Conservation (phyloP, 2,329 filamentous ascomycete species). For the Alternaria gansuensis region DNA sequence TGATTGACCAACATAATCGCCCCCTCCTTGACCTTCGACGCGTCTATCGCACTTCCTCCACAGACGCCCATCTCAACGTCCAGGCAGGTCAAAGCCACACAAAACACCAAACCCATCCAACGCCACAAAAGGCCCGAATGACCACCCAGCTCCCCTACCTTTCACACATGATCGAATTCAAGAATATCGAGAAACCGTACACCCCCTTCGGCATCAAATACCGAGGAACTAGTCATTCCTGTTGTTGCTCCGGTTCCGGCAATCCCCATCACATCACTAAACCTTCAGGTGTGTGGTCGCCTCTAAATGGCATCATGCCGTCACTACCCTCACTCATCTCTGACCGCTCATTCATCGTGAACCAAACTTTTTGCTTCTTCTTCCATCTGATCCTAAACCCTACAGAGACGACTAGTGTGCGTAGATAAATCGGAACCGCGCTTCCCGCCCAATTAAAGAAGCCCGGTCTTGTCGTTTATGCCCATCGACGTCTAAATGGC, state of each 20-base stretch:
- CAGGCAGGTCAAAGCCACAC: background rate
- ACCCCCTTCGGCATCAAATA: slow-evolving; percentile 3
- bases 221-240: background rate
- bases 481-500: background rate
- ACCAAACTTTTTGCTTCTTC: slow-evolving; percentile 2
- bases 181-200: background rate
- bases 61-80: background rate
- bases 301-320: slow-evolving; percentile 2
- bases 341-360: slow-evolving; percentile 9
- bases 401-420: background rate
- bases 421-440: background rate
- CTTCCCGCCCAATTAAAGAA: background rate
- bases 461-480: background rate
- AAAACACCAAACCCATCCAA: background rate
- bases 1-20: no score
- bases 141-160: background rate
- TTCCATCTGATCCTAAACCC: background rate
- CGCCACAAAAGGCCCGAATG: slow-evolving; percentile 5
- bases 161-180: background rate
- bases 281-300: background rate
- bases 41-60: background rate
- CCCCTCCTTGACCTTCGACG: background rate
- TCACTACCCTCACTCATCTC: slow-evolving; percentile 6
- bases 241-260: background rate
- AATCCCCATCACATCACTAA: background rate